Evolutionary conservation across 768 basidiomycete genomes (phyloP).

Genomic region (Boletellus ananiceps): DNA sequence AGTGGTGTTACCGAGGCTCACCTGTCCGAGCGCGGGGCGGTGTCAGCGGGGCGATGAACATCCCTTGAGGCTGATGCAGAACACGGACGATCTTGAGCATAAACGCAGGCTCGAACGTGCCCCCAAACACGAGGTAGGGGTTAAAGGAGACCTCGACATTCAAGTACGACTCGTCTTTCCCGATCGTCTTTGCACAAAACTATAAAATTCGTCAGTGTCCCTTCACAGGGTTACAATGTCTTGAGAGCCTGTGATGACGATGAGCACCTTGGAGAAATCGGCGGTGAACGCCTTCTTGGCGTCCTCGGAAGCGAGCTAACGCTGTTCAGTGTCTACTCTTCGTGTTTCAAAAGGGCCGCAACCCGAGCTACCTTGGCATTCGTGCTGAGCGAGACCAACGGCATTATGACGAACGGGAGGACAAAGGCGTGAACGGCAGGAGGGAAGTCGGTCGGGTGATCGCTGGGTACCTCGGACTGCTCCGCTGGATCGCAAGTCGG

Average conservation of each 20-base stretch:
- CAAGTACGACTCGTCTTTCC: constrained; percentile 54
- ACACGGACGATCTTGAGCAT: constrained; percentile 53
- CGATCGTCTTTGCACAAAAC: constrained; percentile 50
- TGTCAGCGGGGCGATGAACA: neutral
- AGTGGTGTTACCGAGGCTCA: constrained; percentile 52
- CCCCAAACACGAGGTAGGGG: constrained; percentile 55
- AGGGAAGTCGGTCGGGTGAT: too few species aligned
- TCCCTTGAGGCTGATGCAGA: neutral
- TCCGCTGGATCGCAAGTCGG: neutral
- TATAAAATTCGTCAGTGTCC: constrained; percentile 16
- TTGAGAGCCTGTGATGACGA: neutral
- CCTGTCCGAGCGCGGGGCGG: constrained; percentile 32
- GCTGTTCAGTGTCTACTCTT: neutral
- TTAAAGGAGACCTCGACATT: constrained; percentile 52
- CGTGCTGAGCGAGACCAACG: constrained; percentile 36
- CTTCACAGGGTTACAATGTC: neutral
- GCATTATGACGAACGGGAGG: constrained; percentile 25
- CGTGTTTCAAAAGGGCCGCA: neutral
- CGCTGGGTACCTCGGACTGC: neutral
- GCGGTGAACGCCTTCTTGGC: constrained; percentile 35
- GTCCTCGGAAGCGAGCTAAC: constrained; percentile 17
- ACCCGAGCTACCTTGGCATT: constrained; percentile 31
- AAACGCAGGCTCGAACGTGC: constrained; percentile 64
- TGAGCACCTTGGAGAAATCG: constrained; percentile 55
- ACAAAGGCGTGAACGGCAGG: neutral